Evolutionary conservation across 495 filamentous ascomycete genomes (phyloP).

Genomic region (Aspergillus ostianus): DNA sequence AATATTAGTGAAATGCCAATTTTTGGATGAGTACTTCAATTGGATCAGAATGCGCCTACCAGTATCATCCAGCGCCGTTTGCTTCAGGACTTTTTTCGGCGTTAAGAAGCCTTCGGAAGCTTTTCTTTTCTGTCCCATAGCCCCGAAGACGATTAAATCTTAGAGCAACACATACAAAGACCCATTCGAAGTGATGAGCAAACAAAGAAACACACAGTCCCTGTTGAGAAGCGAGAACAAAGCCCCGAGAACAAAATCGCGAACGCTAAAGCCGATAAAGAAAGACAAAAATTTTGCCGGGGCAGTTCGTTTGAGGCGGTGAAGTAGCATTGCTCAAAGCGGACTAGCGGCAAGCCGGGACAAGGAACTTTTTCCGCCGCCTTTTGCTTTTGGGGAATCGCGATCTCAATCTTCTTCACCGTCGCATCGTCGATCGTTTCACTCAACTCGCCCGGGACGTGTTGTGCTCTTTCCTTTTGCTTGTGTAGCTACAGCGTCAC

Average conservation of each 20-base stretch:
- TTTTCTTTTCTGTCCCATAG: constrained; percentile 34
- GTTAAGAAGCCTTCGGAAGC: constrained; percentile 21
- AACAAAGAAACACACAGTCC: neutral
- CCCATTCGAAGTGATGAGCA: neutral
- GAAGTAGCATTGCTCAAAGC: constrained; percentile 18
- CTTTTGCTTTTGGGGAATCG: constrained; percentile 30
- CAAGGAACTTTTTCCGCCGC: constrained; percentile 42
- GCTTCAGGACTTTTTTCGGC: constrained; percentile 31
- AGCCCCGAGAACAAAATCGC: constrained; percentile 5
- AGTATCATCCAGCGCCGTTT: constrained; percentile 24
- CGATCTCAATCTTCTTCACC: constrained; percentile 23
- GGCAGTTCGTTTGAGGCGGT: constrained; percentile 27
- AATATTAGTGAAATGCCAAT: neutral
- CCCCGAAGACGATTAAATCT: neutral
- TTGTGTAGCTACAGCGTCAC: constrained; percentile 10
- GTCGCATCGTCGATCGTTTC: constrained; percentile 19
- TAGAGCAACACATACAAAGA: neutral
- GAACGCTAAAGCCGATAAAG: constrained; percentile 5
- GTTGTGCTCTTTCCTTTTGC: constrained; percentile 20
- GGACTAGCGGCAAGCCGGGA: constrained; percentile 26
- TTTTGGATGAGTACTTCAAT: constrained; percentile 1
- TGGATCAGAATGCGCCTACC: constrained; percentile 23
- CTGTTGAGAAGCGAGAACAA: neutral
- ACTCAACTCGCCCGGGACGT: constrained; percentile 12
- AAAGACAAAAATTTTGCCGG: constrained; percentile 39